Evolutionary conservation across 2,329 filamentous ascomycete species (phyloP).

Genomic region (Beauveria sp.): DNA sequence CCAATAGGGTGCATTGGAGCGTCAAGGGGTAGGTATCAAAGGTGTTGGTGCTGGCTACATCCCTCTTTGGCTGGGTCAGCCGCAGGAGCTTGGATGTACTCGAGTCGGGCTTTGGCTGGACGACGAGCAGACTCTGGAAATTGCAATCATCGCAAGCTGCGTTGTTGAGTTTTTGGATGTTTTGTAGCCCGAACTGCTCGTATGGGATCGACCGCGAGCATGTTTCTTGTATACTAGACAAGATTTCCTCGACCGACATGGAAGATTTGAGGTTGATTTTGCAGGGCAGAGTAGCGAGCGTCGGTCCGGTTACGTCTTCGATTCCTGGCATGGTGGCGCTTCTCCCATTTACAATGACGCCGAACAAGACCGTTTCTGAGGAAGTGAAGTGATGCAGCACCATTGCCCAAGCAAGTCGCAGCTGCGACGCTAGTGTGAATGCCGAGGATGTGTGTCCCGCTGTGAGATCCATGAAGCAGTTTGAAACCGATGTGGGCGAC

Average conservation of each 20-base stretch:
- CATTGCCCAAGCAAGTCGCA: constrained; percentile 47
- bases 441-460: constrained; percentile 15
- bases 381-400: constrained; percentile 40
- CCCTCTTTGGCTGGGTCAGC: background rate
- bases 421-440: constrained; percentile 37
- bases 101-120: constrained; percentile 14
- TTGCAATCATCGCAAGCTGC: constrained; percentile 11
- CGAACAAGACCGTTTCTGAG: constrained; percentile 42
- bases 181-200: constrained; percentile 24
- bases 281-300: constrained; percentile 46
- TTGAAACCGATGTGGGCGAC: constrained; percentile 38
- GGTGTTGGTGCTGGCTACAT: background rate
- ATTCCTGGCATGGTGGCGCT: constrained; percentile 31
- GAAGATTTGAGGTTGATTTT: constrained; percentile 33
- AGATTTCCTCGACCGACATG: constrained; percentile 34
- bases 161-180: constrained; percentile 17
- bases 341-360: constrained; percentile 45
- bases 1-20: constrained; percentile 4
- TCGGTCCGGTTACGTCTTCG: constrained; percentile 45
- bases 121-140: constrained; percentile 23
- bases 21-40: constrained; percentile 12
- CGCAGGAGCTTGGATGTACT: background rate
- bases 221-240: constrained; percentile 24
- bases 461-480: constrained; percentile 23
- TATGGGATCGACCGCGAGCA: constrained; percentile 17